phyloP scores from a whole-genome alignment of 352 stramenopile species.

The Globisporangium mamillatum region DNA sequence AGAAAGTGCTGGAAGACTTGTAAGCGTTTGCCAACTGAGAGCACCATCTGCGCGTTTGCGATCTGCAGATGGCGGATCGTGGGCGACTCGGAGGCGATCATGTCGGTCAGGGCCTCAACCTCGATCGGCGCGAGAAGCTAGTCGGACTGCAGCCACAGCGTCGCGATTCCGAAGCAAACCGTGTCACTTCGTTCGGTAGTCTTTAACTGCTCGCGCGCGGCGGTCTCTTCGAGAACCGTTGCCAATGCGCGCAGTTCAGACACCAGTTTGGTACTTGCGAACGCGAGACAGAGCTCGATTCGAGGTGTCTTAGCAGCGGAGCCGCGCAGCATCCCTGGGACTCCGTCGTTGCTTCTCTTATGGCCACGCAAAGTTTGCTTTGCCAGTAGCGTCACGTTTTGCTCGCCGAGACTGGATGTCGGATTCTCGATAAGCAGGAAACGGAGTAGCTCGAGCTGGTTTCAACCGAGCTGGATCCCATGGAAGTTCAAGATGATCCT shows the following conservation, averaged over 20 bases:
- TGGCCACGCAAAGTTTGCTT: too few species aligned
- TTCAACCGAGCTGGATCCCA: too few species aligned
- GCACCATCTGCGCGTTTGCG: background rate
- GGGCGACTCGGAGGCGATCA: background rate
- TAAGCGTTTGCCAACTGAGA: background rate
- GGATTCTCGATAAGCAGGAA: background rate
- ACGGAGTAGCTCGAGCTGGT: background rate
- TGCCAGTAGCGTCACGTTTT: too few species aligned
- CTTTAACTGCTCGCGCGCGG: background rate
- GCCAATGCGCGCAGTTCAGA: background rate
- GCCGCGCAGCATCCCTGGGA: too few species aligned
- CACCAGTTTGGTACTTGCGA: background rate
- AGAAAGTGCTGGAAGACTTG: slow-evolving; percentile 8
- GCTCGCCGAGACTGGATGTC: too few species aligned
- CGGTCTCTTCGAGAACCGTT: background rate
- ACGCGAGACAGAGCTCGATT: background rate
- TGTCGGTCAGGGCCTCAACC: background rate
- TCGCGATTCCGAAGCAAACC: background rate
- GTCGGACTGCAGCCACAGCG: background rate
- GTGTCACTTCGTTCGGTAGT: background rate
- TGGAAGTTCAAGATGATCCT: background rate
- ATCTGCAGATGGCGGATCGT: slow-evolving; percentile 1
- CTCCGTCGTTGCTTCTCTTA: too few species aligned
- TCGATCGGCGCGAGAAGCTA: background rate
- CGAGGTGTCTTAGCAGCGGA: background rate